Evolutionary conservation across 371 early-diverging fungal species (phyloP), one percentile per base, ranked within the genome.

Genomic region (Mitosporidium daphniae): DNA sequence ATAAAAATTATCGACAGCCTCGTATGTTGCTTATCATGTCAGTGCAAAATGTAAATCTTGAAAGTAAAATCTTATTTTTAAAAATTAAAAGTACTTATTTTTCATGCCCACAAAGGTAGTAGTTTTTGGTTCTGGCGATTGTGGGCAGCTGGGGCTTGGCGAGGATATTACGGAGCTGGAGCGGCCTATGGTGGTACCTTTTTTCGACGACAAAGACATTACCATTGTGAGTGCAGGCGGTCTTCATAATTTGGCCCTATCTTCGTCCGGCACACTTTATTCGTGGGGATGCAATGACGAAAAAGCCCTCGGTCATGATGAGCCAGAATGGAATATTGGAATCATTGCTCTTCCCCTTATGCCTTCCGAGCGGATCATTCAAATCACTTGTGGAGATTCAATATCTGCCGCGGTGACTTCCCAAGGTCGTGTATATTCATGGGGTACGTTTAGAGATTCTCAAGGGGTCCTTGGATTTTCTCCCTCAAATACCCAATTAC

Each of bases 201-300:
- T 44, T 8, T 58, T 89, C 22, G 34, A 31, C 17, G 50, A 53
- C 30, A 56, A 50, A 34, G 34, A 46, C 3, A 45, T 59, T 21
- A 47, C 45, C 10, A 31, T 35, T 14, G 42, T 64, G 8, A 35
- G 33, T 6, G 53, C 53, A 17, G 65, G 65, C 8, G 53, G 55
- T n/a, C 23, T 64, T 27, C 59, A 59, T 36, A 46, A 47, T 25
- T 33, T 60, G 2, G 52, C 47, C 4, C 31, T 59, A 2, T 31
- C 47, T 7, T 38, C 45, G 21, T 40, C 58, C 7, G 57, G 67
- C 43, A 55, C 51, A 30, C 24, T 61, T 21, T 57, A 49, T 28
- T 47, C 77, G 19, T 94, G 89, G 89, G 98, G 98, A 1, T 75
- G 82, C 51, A 93, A 93, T 42, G 98, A 97, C 47, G 78, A 94